Percentiles rank a stretch among this genome's conserved stretches.
phyloP scores from a whole-genome alignment of 805 yeast genomes.

The Nakazawaea holstii region DNA sequence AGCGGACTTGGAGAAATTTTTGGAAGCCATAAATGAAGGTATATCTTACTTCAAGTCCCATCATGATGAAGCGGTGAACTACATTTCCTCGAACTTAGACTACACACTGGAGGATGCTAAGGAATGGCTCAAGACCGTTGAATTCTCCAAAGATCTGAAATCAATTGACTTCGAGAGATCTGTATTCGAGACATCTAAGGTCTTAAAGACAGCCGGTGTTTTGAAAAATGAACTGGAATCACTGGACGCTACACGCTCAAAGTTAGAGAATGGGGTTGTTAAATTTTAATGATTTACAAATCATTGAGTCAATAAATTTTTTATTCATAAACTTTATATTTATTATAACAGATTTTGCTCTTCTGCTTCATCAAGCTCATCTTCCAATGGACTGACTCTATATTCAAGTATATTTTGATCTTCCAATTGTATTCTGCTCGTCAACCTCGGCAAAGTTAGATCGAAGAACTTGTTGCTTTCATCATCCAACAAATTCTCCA shows the following conservation, averaged over 20 bases:
- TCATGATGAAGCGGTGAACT: constrained; percentile 58
- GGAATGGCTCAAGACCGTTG: constrained; percentile 78
- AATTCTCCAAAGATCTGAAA: constrained; percentile 46
- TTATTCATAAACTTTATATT: neutral
- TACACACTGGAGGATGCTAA: constrained; percentile 72
- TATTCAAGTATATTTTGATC: constrained; percentile 35
- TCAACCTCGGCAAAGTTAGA: constrained; percentile 63
- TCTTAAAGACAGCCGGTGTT: constrained; percentile 64
- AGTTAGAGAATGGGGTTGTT: constrained; percentile 6
- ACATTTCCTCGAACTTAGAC: constrained; percentile 64
- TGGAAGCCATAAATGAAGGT: constrained; percentile 59
- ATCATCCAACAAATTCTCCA: constrained; percentile 47
- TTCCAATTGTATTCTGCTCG: constrained; percentile 32
- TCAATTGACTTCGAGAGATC: constrained; percentile 40
- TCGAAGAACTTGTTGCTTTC: constrained; percentile 61
- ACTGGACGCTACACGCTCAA: constrained; percentile 8
- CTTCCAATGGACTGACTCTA: constrained; percentile 30
- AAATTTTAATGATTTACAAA: neutral
- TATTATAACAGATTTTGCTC: constrained; percentile 11
- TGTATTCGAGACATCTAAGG: constrained; percentile 52
- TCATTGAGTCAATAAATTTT: neutral
- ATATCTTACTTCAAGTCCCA: constrained; percentile 57
- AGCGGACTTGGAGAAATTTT: constrained; percentile 31
- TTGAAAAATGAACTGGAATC: constrained; percentile 17
- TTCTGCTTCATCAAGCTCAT: constrained; percentile 24